phyloP scores from a whole-genome alignment of 75 land plant genomes.

The Pinus taeda region DNA sequence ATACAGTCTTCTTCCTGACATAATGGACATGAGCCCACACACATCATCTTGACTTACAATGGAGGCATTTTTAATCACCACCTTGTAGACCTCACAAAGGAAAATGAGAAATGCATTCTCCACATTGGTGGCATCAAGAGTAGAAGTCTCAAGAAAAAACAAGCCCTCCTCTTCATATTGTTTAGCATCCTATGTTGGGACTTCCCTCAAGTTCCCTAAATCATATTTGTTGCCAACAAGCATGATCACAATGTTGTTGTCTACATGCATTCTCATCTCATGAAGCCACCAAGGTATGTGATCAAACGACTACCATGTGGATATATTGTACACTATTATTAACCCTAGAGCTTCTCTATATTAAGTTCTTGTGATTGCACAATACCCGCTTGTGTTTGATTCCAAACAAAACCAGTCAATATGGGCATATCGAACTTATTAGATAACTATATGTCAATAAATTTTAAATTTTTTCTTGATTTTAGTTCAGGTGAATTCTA shows the following conservation, averaged over 20 bases:
- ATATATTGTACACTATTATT: constrained; percentile 35
- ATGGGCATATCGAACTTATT: too few relatives aligned
- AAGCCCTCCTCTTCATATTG: constrained; percentile 32
- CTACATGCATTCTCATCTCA: constrained; percentile 37
- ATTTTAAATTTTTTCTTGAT: too few relatives aligned
- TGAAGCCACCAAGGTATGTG: constrained; percentile 40
- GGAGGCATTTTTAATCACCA: constrained; percentile 24
- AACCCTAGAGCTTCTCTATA: constrained; percentile 45
- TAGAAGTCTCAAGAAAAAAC: constrained; percentile 33
- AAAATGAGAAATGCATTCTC: constrained; percentile 27
- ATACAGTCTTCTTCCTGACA: too few relatives aligned
- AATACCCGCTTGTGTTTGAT: constrained; percentile 11
- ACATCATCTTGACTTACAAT: too few relatives aligned
- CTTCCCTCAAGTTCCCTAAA: constrained; percentile 22
- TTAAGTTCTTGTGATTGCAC: constrained; percentile 39
- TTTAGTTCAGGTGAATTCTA: too few relatives aligned
- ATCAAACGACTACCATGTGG: constrained; percentile 24
- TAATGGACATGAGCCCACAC: too few relatives aligned
- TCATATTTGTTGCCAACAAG: constrained; percentile 34
- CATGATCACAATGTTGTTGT: constrained; percentile 38
- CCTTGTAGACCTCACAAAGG: constrained; percentile 28
- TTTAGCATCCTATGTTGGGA: constrained; percentile 25
- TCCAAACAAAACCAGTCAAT: too few relatives aligned
- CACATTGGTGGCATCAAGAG: constrained; percentile 26
- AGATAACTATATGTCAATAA: too few relatives aligned